Evolutionary conservation across 1,139 yeast species (phyloP).

Genomic region (Meyerozyma elateridarum): DNA sequence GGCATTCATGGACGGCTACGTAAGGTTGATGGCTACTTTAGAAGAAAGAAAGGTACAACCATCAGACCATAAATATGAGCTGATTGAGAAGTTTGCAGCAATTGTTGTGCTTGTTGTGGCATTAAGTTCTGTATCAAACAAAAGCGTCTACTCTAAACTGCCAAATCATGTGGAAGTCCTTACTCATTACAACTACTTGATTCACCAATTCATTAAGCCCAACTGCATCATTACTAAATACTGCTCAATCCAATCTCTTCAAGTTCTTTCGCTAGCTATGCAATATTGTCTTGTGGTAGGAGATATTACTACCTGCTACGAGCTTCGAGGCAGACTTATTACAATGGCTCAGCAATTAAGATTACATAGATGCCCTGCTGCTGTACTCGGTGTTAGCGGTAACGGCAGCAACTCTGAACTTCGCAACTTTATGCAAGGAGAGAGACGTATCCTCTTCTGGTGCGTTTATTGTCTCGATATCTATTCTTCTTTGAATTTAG

Average conservation of each 20-base stretch:
- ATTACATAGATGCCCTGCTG: slow-evolving; percentile 83
- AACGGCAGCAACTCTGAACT: slow-evolving; percentile 48
- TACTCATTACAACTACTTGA: slow-evolving; percentile 46
- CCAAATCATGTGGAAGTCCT: slow-evolving; percentile 13
- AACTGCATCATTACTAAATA: slow-evolving; percentile 46
- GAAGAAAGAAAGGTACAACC: slow-evolving; percentile 20
- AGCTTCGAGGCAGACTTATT: slow-evolving; percentile 67
- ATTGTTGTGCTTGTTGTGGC: slow-evolving; percentile 54
- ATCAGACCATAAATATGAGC: slow-evolving; percentile 20
- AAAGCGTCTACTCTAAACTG: slow-evolving; percentile 12
- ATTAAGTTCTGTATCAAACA: slow-evolving; percentile 48
- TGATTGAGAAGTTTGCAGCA: slow-evolving; percentile 57
- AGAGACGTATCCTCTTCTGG: slow-evolving; percentile 81
- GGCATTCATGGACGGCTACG: slow-evolving; percentile 56
- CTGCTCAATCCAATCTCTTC: slow-evolving; percentile 68
- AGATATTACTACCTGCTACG: slow-evolving; percentile 69
- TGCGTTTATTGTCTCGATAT: slow-evolving; percentile 74
- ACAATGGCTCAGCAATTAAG: slow-evolving; percentile 86
- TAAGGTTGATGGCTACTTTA: slow-evolving; percentile 39
- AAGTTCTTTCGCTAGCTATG: slow-evolving; percentile 62
- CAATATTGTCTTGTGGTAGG: slow-evolving; percentile 73
- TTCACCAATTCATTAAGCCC: slow-evolving; percentile 51
- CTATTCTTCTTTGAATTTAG: slow-evolving; percentile 69
- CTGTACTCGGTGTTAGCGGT: slow-evolving; percentile 50
- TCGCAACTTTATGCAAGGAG: slow-evolving; percentile 62